Evolutionary conservation across 495 filamentous ascomycete species (phyloP), one percentile per base, ranked within the genome.

Genomic region (Apiosordaria backusii): DNA sequence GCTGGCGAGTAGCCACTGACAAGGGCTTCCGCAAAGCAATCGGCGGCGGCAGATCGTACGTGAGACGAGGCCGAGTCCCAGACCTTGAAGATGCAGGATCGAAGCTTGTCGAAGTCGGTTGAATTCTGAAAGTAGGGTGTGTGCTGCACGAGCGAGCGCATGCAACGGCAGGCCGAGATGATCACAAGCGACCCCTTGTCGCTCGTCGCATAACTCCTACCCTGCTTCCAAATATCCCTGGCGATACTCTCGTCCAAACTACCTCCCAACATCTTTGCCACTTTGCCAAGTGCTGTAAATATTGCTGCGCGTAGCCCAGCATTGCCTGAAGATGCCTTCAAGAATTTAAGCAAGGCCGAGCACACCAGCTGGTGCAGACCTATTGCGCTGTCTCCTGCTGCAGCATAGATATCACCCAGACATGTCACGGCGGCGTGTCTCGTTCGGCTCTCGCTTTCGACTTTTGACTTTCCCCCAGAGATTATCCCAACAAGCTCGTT

Each of bases 381-480:
- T 76, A 97, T 92, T 21, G 92, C 95, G 77, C 95, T 97, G 75
- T 97, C 94, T 27, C 95, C 95, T 6, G 95, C 95, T 18, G 88
- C 85, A 55, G 87, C 90, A 75, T 92, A 97, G 25, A 97, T 85
- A 75, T 93, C 91, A 40, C 95, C 95, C 66, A 99, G 70, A 74
- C 93, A 97, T 72, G 90, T 85, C 40, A 90, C 91, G 16, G 94
- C 94, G 2, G 93, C 94, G 85, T 97, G 92, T 75, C 90, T 93
- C 4, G 79, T 78, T 68, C 83, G 80, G 66, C 75, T 69, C 63
- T 83, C 84, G 60, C 73, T 71, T 62, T 97, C 95, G 62, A 85
- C 89, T 73, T 97, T 94, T 25, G 82, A 82, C 75, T 97, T 99
- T 21, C 90, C 87, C 23, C 84, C 83, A 72, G 89, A 89, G 53